These are phyloP conservation scores for Arthrinium puccinioides DNA, from an alignment of 2,329 filamentous ascomycete species.

Conservation along the genomic window DNA sequence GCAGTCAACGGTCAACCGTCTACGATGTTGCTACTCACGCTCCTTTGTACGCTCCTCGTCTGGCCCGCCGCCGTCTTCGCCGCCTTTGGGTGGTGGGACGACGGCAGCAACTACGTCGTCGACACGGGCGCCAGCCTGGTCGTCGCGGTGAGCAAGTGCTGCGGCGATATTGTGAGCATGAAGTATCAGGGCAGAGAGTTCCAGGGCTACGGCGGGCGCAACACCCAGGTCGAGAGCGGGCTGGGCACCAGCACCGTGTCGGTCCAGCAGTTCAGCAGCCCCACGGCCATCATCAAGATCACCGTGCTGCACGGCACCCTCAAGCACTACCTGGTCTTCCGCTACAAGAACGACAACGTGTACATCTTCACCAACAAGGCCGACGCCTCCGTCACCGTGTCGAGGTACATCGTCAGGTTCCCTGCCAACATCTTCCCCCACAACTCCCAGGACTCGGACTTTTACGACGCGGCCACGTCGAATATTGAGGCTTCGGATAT, in stretches of 20 bases:
- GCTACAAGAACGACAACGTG: slow-evolving; percentile 28
- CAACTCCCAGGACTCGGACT: slow-evolving; percentile 18
- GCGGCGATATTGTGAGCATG: slow-evolving; percentile 26
- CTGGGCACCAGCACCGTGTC: slow-evolving; percentile 23
- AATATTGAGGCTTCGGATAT: slow-evolving; percentile 26
- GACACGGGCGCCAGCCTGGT: slow-evolving; percentile 23
- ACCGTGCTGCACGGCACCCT: slow-evolving; percentile 25
- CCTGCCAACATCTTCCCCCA: slow-evolving; percentile 21
- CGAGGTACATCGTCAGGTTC: slow-evolving; percentile 29
- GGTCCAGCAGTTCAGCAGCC: slow-evolving; percentile 16
- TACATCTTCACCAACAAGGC: slow-evolving; percentile 36
- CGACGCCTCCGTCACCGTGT: slow-evolving; percentile 28
- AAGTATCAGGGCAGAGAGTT: slow-evolving; percentile 6
- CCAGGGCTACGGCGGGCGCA: slow-evolving; percentile 7
- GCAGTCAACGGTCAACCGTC: too few relatives aligned
- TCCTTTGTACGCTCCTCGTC: slow-evolving; percentile 17
- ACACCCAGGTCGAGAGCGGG: slow-evolving; percentile 22
- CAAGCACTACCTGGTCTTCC: slow-evolving; percentile 26
- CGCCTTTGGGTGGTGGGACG: slow-evolving; percentile 30
- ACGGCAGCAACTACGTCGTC: slow-evolving; percentile 29
- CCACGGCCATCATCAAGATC: slow-evolving; percentile 25
- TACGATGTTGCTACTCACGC: slow-evolving; percentile 19
- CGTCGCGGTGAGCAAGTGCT: slow-evolving; percentile 26
- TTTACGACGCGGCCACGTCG: slow-evolving; percentile 24
- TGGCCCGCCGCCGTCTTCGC: slow-evolving; percentile 23